A percentile compares a stretch with the other conserved stretches of the same genome.
Conservation (phyloP, 2,329 filamentous ascomycete genomes). For the Onygenales sp. region DNA sequence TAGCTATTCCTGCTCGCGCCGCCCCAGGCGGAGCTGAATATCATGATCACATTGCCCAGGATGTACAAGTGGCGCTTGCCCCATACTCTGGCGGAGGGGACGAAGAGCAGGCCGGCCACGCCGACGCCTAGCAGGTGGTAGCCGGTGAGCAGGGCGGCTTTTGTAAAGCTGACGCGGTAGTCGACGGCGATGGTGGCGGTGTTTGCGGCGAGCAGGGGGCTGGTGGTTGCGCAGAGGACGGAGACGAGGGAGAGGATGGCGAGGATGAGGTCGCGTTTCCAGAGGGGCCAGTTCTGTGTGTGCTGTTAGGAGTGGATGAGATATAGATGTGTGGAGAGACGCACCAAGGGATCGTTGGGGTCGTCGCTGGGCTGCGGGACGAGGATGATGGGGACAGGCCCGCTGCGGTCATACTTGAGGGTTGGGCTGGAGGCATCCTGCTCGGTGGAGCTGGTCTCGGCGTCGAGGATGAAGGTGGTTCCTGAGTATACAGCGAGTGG, state of each 20-base stretch:
- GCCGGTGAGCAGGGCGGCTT: slow-evolving; percentile 72
- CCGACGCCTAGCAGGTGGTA: slow-evolving; percentile 81
- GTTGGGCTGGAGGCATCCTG: slow-evolving; percentile 26
- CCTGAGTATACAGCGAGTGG: slow-evolving; percentile 13
- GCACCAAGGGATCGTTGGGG: slow-evolving; percentile 74
- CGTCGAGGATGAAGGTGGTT: slow-evolving; percentile 52
- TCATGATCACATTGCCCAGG: slow-evolving; percentile 62
- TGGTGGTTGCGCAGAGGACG: slow-evolving; percentile 75
- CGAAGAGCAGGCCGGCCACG: slow-evolving; percentile 71
- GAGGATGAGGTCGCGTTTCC: slow-evolving; percentile 74
- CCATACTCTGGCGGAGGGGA: slow-evolving; percentile 81
- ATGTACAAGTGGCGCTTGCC: slow-evolving; percentile 86
- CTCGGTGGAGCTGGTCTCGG: slow-evolving; percentile 38
- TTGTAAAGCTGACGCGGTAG: slow-evolving; percentile 58
- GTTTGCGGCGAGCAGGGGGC: slow-evolving; percentile 79
- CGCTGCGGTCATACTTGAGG: slow-evolving; percentile 64
- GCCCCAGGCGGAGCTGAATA: slow-evolving; percentile 69
- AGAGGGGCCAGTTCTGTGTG: slow-evolving; percentile 69
- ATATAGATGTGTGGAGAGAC: slow-evolving; percentile 18
- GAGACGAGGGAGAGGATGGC: slow-evolving; percentile 67
- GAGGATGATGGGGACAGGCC: slow-evolving; percentile 62
- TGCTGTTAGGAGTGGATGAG: slow-evolving; percentile 8
- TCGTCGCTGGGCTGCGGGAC: slow-evolving; percentile 87
- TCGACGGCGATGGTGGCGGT: slow-evolving; percentile 65
- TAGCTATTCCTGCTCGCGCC: slow-evolving; percentile 61